These are phyloP conservation scores for Phytophthora fragariae DNA, from an alignment of 352 stramenopile genomes.

Conservation along the genomic window DNA sequence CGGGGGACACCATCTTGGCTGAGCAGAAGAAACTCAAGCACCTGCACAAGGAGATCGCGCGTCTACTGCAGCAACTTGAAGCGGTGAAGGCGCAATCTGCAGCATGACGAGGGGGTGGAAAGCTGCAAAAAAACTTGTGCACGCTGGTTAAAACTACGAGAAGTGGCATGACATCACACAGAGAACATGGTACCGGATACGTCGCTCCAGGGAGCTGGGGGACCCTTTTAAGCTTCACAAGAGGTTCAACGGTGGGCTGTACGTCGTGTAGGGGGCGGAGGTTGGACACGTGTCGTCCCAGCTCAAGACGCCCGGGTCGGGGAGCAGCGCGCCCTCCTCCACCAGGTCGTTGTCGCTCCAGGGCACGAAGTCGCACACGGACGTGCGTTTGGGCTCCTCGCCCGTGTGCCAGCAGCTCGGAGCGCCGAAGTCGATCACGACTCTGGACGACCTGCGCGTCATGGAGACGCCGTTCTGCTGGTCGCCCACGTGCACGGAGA, in stretches of 20 bases:
- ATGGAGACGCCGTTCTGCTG: slow-evolving; percentile 36
- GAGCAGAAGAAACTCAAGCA: slow-evolving; percentile 69
- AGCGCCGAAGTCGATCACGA: slow-evolving; percentile 64
- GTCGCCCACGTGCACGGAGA: slow-evolving; percentile 21
- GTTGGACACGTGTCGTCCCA: slow-evolving; percentile 32
- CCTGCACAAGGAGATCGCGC: slow-evolving; percentile 65
- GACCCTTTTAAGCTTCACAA: slow-evolving; percentile 19
- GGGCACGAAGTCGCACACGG: slow-evolving; percentile 29
- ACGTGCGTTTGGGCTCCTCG: slow-evolving; percentile 41
- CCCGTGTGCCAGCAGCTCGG: slow-evolving; percentile 51
- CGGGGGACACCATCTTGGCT: slow-evolving; percentile 48
- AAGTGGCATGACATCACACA: slow-evolving; percentile 24
- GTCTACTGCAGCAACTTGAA: slow-evolving; percentile 63
- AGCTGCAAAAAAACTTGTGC: slow-evolving; percentile 10
- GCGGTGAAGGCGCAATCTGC: slow-evolving; percentile 33
- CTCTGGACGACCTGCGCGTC: slow-evolving; percentile 25
- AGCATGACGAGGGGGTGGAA: slow-evolving; percentile 12
- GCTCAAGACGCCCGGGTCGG: slow-evolving; percentile 34
- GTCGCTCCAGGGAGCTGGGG: slow-evolving; percentile 15
- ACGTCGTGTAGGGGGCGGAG: slow-evolving; percentile 8
- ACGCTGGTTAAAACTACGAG: slow-evolving; percentile 32
- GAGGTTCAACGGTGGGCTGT: slow-evolving; percentile 30
- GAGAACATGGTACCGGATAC: slow-evolving; percentile 22
- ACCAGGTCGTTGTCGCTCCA: slow-evolving; percentile 58
- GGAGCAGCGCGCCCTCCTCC: slow-evolving; percentile 43